Percentiles rank a stretch among this genome's conserved stretches.
phyloP scores from a whole-genome alignment of 2,329 filamentous ascomycete species.

The Penicillium sp. region DNA sequence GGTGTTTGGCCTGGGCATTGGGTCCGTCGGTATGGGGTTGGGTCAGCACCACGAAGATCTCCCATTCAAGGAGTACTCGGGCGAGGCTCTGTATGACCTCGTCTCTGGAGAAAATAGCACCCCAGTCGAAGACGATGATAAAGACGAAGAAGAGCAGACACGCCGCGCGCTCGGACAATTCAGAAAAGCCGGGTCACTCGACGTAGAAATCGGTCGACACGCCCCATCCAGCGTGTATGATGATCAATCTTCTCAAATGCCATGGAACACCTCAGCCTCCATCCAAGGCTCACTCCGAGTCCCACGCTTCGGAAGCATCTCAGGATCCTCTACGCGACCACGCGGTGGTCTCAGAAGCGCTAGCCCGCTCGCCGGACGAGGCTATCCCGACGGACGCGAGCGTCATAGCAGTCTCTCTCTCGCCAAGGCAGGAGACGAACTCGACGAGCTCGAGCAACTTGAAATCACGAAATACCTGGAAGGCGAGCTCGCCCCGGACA shows the following conservation, averaged over 20 bases:
- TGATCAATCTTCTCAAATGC: constrained; percentile 65
- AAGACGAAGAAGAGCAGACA: constrained; percentile 22
- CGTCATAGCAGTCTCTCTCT: constrained; percentile 25
- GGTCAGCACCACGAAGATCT: constrained; percentile 44
- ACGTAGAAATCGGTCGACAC: constrained; percentile 70
- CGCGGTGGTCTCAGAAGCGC: constrained; percentile 59
- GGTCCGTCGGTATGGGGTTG: constrained; percentile 53
- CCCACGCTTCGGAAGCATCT: constrained; percentile 38
- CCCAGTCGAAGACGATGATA: neutral
- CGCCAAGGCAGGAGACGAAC: constrained; percentile 23
- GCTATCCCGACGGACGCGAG: constrained; percentile 35
- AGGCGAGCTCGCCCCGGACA: constrained; percentile 30
- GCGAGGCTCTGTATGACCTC: constrained; percentile 54
- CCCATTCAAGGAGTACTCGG: constrained; percentile 62
- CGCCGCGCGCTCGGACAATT: constrained; percentile 43
- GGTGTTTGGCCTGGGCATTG: constrained; percentile 60
- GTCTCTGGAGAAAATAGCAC: constrained; percentile 32
- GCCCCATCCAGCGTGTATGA: constrained; percentile 68
- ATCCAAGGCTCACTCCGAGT: constrained; percentile 54
- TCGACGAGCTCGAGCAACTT: constrained; percentile 26
- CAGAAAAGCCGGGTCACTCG: constrained; percentile 41
- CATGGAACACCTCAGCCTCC: constrained; percentile 66
- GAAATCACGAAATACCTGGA: constrained; percentile 35
- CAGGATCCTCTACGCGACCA: constrained; percentile 42
- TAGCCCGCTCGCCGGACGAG: constrained; percentile 62